Evolutionary conservation across 768 basidiomycete species (phyloP), one percentile per base, ranked within the genome.

Genomic region (Cyathus striatus): DNA sequence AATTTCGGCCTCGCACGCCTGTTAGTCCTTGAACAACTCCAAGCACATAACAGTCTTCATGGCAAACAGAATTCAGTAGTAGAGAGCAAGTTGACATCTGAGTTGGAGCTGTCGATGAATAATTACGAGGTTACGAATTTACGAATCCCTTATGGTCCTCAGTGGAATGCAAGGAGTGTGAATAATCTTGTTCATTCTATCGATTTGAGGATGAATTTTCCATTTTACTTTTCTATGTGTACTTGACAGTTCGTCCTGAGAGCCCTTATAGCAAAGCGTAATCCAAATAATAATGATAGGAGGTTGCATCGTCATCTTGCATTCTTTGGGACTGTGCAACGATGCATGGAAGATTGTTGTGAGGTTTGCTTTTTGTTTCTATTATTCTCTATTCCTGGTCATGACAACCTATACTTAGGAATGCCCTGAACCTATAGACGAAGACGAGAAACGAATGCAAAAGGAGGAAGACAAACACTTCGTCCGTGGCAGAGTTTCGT

Each of bases 1-100:
- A 72, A 80, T 36, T 69, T 77, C 52, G 81, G 81, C 13, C 68
- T 83, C 5, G 81, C 78, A 10, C 72, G 81, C 2, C 72, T 83
- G 3, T 65, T 84, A 10, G 80, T 81, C 0, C 61, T 84, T 5
- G 81, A 83, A 51, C 78, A 75, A 47, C 65, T 82, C 60, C 33
- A 50, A 32, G 3, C 57, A 12, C 47, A 53, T 12, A 54, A 49
- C 23, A 52, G 52, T 13, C 59, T 67, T 42, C n/a, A 59, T n/a
- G n/a, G n/a, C n/a, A n/a, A n/a, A n/a, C n/a, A 58, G 35, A 56
- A 56, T 23, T 66, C n/a, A n/a, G 63, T 48, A 65, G 63, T 44
- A 67, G 60, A 54, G 68, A 69, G 52, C 78, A 78, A 44, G 76
- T 75, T 13, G 81, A 83, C 53, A 53, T n/a, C n/a, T n/a, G n/a